phyloP scores from a whole-genome alignment of 1,284 basidiomycete genomes.

The Xanthoconium separans region DNA sequence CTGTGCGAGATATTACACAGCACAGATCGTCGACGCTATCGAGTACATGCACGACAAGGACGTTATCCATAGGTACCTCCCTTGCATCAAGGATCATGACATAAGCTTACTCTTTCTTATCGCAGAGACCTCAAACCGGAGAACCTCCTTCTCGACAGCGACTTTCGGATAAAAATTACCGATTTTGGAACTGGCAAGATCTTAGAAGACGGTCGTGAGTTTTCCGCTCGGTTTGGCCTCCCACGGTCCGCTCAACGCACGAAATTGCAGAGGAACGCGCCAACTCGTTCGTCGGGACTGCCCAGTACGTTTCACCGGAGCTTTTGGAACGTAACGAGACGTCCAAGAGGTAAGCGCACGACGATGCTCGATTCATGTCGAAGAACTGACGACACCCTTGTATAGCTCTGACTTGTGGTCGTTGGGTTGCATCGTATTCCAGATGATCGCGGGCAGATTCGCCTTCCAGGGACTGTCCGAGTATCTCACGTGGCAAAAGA shows the following conservation, averaged over 20 bases:
- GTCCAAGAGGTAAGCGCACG: constrained; percentile 54
- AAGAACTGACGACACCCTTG: neutral
- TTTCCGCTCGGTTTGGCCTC: neutral
- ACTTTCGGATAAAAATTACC: constrained; percentile 89
- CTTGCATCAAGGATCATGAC: constrained; percentile 3
- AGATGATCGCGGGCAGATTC: constrained; percentile 92
- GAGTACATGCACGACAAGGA: constrained; percentile 88
- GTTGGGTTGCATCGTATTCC: constrained; percentile 93
- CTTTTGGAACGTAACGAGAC: constrained; percentile 77
- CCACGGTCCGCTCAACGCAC: constrained; percentile 1
- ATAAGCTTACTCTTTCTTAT: constrained; percentile 5
- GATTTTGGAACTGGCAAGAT: constrained; percentile 98
- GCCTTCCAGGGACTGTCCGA: constrained; percentile 89
- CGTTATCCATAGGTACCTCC: constrained; percentile 77
- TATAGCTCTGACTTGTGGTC: constrained; percentile 95
- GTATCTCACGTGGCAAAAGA: constrained; percentile 80
- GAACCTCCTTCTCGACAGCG: constrained; percentile 85
- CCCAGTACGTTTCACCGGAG: constrained; percentile 95
- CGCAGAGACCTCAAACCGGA: constrained; percentile 86
- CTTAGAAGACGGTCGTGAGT: constrained; percentile 56
- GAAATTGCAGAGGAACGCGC: constrained; percentile 46
- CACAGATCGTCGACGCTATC: constrained; percentile 85
- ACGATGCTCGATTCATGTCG: neutral
- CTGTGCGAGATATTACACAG: constrained; percentile 81
- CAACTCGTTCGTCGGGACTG: constrained; percentile 93